Evolutionary conservation across 2,329 filamentous ascomycete genomes (phyloP), one percentile per base, ranked within the genome.

Genomic region (Tolypocladium ovalisporum): DNA sequence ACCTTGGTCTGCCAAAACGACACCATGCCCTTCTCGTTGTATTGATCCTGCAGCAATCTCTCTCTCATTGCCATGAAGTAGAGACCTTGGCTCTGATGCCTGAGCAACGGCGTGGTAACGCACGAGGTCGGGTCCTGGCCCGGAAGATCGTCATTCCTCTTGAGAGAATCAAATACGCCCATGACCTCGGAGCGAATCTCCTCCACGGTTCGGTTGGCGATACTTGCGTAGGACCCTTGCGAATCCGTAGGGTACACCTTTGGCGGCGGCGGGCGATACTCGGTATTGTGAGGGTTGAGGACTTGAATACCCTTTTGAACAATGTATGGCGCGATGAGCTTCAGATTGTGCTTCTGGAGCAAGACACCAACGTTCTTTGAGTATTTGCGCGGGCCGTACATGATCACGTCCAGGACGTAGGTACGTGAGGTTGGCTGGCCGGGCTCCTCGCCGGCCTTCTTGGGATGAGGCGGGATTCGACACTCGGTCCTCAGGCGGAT

Each of bases 41-140:
- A 75, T 24, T 83, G 81, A 55, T 79, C 79, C n/a, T 77, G 76
- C 15, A 81, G 78, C 0, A 83, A 80, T 54, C 83, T 81, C 71
- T 97, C 93, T 61, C 89, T 88, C 24, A 82, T 81, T 12, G 79
- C 84, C 87, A 97, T 90, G 68, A 96, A 97, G 68, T 86, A 84
- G 0, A 97, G 79, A 0, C 88, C 93, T 71, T 97, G 91, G 70
- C 90, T 94, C 70, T 97, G 93, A 72, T 97, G 93, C 58, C 81
- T 80, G 47, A 97, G 83, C 22, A 97, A 75, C 34, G 83, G 78
- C 0, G 86, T 91, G 57, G 80, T 79, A 56, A 94, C 79, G 8
- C 75, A 71, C 2, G 73, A 62, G 56, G 83, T 78, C 0, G 89
- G 81, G 4, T 93, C 85, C 74, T 87, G 84, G 62, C 86, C 81